phyloP scores from a whole-genome alignment of 2,329 filamentous ascomycete species.

The Nemania sp. region DNA sequence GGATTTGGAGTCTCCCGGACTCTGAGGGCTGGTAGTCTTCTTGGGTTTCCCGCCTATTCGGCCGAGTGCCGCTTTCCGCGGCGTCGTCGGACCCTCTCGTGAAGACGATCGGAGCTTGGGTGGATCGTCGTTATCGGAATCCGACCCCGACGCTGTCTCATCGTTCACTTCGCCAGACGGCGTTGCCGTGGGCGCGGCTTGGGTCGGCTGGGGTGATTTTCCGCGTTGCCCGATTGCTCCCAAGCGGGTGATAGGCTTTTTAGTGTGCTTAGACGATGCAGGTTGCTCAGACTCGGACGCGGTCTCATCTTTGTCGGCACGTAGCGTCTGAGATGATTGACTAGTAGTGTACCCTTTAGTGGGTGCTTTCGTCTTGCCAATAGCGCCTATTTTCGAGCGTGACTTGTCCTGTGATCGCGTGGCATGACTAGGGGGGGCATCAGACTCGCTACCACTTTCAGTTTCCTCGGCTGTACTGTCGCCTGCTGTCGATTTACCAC shows the following conservation, averaged over 20 bases:
- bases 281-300: slow-evolving; percentile 35
- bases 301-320: slow-evolving; percentile 36
- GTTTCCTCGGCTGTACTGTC: slow-evolving; percentile 20
- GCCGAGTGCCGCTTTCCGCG: slow-evolving; percentile 30
- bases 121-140: slow-evolving; percentile 15
- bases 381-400: slow-evolving; percentile 28
- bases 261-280: slow-evolving; percentile 25
- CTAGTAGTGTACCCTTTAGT: slow-evolving; percentile 21
- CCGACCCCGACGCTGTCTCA: slow-evolving; percentile 35
- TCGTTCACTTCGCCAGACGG: slow-evolving; percentile 24
- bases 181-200: slow-evolving; percentile 32
- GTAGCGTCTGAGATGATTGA: slow-evolving; percentile 34
- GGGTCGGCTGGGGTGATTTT: slow-evolving; percentile 36
- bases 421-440: slow-evolving; percentile 30
- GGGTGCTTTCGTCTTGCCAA: slow-evolving; percentile 28
- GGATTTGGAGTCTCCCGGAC: neutral
- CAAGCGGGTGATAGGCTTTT: slow-evolving; percentile 22
- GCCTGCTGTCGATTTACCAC: slow-evolving; percentile 4
- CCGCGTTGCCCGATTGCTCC: slow-evolving; percentile 34
- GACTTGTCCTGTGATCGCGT: slow-evolving; percentile 19
- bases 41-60: slow-evolving; percentile 35
- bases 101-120: slow-evolving; percentile 7
- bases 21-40: slow-evolving; percentile 8
- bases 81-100: slow-evolving; percentile 4
- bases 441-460: slow-evolving; percentile 34